A percentile compares a stretch with the other conserved stretches of the same genome.
Conservation (phyloP, 148 eudicot genomes). For the Hydrangea macrophylla region DNA sequence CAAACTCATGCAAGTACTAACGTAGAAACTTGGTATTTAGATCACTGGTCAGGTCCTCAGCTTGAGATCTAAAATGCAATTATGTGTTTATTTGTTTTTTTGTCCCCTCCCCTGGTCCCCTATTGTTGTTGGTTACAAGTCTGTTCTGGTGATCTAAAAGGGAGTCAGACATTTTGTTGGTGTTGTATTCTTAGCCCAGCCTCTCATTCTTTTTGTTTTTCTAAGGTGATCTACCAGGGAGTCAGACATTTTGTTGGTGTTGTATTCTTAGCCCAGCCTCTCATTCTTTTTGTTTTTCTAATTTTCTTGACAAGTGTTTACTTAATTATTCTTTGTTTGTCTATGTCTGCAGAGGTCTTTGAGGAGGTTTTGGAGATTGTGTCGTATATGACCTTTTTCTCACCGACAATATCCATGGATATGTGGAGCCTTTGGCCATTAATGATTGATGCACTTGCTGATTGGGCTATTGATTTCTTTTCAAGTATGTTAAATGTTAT, state of each 20-base stretch:
- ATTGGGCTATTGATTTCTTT: constrained; percentile 99
- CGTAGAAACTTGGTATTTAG: too few relatives aligned
- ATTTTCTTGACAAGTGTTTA: too few relatives aligned
- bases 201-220: background rate
- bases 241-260: background rate
- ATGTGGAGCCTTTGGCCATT: constrained; percentile 99
- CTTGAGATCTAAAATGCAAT: too few relatives aligned
- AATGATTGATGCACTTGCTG: constrained; percentile 89
- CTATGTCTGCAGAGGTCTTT: constrained; percentile 73
- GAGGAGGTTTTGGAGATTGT: constrained; percentile 98
- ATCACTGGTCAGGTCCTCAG: too few relatives aligned
- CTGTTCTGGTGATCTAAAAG: too few relatives aligned
- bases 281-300: too few relatives aligned
- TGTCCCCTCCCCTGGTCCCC: too few relatives aligned
- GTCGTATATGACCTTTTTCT: constrained; percentile 94
- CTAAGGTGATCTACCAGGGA: too few relatives aligned
- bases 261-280: background rate
- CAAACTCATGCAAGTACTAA: too few relatives aligned
- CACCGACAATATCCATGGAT: constrained; percentile 86
- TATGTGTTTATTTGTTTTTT: too few relatives aligned
- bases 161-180: background rate
- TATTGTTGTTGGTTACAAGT: too few relatives aligned
- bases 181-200: background rate
- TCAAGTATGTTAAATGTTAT: constrained; percentile 57
- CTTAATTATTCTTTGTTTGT: too few relatives aligned